phyloP scores from a whole-genome alignment of 805 yeast genomes.

The Monosporozyma unispora region DNA sequence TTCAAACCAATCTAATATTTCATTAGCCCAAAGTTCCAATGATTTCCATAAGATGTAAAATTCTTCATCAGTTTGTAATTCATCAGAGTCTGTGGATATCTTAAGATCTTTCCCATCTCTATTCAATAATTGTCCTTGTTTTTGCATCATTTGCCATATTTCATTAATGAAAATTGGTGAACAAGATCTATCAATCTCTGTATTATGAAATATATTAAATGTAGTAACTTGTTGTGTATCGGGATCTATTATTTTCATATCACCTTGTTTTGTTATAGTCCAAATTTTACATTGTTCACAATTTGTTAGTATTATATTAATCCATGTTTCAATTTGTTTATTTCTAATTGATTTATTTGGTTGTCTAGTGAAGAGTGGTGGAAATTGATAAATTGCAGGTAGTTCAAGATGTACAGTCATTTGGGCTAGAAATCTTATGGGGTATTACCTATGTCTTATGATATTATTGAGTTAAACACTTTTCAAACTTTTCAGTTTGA shows the following conservation, averaged over 20 bases:
- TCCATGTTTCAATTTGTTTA: constrained; percentile 78
- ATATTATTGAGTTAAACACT: too few species aligned
- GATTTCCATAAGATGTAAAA: constrained; percentile 57
- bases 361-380: constrained; percentile 88
- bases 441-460: too few species aligned
- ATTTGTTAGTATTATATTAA: constrained; percentile 48
- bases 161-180: constrained; percentile 46
- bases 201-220: constrained; percentile 41
- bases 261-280: constrained; percentile 35
- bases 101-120: constrained; percentile 4
- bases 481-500: too few species aligned
- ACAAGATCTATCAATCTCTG: constrained; percentile 42
- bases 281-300: constrained; percentile 50
- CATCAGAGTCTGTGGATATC: background rate
- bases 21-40: constrained; percentile 58
- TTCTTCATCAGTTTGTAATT: background rate
- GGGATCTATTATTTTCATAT: constrained; percentile 4
- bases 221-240: constrained; percentile 5
- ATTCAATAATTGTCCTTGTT: constrained; percentile 49
- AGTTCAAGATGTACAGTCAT: constrained; percentile 7
- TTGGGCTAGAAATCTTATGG: background rate
- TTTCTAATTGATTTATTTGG: constrained; percentile 71
- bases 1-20: constrained; percentile 62
- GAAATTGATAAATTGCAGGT: constrained; percentile 62
- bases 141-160: constrained; percentile 50